phyloP scores from a whole-genome alignment of 371 early-diverging fungal species.

The Cokeromyces recurvatus region DNA sequence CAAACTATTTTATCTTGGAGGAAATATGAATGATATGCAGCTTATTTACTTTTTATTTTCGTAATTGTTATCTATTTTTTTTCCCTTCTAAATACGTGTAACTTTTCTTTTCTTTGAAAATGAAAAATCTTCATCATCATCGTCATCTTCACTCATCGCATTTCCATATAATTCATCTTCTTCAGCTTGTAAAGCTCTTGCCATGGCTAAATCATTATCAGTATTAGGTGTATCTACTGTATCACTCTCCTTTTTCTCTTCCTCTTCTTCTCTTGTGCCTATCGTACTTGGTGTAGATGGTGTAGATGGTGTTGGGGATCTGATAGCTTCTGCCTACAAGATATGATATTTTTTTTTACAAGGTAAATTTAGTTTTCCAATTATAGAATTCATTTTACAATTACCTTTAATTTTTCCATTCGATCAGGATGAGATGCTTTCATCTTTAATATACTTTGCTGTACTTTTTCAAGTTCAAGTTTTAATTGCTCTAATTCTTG shows the following conservation, averaged over 20 bases:
- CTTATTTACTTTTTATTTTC: too few relatives aligned
- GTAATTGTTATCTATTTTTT: too few relatives aligned
- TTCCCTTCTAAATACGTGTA: too few relatives aligned
- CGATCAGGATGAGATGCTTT: slow-evolving; percentile 23
- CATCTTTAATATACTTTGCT: slow-evolving; percentile 23
- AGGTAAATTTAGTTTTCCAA: too few relatives aligned
- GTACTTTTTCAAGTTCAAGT: slow-evolving; percentile 33
- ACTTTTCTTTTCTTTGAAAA: slow-evolving; percentile 8
- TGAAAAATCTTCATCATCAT: slow-evolving; percentile 9
- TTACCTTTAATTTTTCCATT: slow-evolving; percentile 31
- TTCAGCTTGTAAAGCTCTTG: slow-evolving; percentile 20
- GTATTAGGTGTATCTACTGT: not conserved
- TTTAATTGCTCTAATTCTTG: slow-evolving; percentile 48
- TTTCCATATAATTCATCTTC: slow-evolving; percentile 10
- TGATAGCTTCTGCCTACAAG: too few relatives aligned
- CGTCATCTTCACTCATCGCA: not conserved
- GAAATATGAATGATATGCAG: too few relatives aligned
- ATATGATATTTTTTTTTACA: too few relatives aligned
- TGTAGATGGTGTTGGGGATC: slow-evolving; percentile 6
- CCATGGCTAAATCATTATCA: slow-evolving; percentile 22
- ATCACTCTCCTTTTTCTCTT: not conserved
- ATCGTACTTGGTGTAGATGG: slow-evolving; percentile 6
- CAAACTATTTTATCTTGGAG: too few relatives aligned
- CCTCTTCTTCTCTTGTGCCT: not conserved
- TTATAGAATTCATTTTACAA: too few relatives aligned